phyloP scores from a whole-genome alignment of 805 yeast genomes.

The Brettanomyces sp. region DNA sequence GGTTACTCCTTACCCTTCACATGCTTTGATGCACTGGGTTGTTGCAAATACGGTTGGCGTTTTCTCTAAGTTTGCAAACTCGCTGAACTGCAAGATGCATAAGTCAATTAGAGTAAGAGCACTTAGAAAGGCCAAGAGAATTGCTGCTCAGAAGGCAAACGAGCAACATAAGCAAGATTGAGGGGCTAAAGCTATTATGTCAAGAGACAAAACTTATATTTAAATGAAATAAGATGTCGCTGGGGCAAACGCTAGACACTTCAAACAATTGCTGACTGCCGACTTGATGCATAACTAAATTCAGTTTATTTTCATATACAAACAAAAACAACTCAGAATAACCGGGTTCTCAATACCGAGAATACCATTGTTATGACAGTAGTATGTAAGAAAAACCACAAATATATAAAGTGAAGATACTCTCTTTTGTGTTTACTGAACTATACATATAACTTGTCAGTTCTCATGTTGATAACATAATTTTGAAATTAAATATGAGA shows the following conservation, averaged over 20 bases:
- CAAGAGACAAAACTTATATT: background rate
- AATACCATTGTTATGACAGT: too few species aligned
- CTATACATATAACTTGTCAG: background rate
- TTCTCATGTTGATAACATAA: too few species aligned
- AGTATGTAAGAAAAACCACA: too few species aligned
- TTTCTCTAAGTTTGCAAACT: conserved; percentile 60
- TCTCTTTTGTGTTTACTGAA: background rate
- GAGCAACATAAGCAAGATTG: background rate
- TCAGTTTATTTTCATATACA: too few species aligned
- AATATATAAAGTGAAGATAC: background rate
- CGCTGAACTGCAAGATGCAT: conserved; percentile 69
- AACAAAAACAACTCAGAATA: too few species aligned
- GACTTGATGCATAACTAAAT: too few species aligned
- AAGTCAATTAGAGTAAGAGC: conserved; percentile 74
- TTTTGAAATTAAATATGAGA: too few species aligned
- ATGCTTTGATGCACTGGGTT: conserved; percentile 82
- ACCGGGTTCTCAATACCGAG: too few species aligned
- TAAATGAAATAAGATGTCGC: background rate
- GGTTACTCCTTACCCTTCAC: conserved; percentile 86
- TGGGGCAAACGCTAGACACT: too few species aligned
- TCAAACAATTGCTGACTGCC: too few species aligned
- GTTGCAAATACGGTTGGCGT: conserved; percentile 78
- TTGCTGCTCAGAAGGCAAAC: conserved; percentile 15
- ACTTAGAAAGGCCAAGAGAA: conserved; percentile 55
- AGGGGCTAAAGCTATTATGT: background rate